Conservation (phyloP, 371 early-diverging fungal species). For the Zychaea mexicana region DNA sequence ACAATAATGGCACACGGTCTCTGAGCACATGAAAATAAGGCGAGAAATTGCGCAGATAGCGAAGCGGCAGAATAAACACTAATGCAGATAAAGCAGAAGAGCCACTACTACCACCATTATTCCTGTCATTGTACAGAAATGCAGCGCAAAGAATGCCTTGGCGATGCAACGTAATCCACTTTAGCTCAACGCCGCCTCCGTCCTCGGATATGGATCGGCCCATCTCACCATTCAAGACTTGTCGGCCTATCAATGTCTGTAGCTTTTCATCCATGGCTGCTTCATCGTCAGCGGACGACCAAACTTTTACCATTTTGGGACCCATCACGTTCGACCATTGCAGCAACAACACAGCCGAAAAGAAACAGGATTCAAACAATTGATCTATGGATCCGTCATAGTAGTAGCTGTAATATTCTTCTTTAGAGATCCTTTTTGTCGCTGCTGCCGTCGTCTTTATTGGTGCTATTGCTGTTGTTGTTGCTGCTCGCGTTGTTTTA, state of each 20-base stretch:
- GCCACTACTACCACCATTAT: not conserved
- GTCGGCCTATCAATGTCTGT: constrained; percentile 51
- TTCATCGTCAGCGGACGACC: constrained; percentile 21
- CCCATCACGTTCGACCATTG: constrained; percentile 68
- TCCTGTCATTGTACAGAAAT: constrained; percentile 41
- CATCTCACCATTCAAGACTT: constrained; percentile 65
- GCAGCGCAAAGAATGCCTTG: constrained; percentile 44
- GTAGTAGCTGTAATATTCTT: too few relatives aligned
- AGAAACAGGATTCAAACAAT: constrained; percentile 59
- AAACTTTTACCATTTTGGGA: constrained; percentile 60
- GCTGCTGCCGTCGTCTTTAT: not conserved
- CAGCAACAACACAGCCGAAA: constrained; percentile 55
- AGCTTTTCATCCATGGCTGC: constrained; percentile 28
- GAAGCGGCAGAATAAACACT: constrained; percentile 55
- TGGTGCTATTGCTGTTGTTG: not conserved
- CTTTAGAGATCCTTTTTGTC: not conserved
- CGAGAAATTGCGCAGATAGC: constrained; percentile 57
- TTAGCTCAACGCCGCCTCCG: constrained; percentile 51
- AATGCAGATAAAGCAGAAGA: constrained; percentile 36
- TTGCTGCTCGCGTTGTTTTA: not conserved
- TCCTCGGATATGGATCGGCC: constrained; percentile 37
- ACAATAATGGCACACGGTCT: constrained; percentile 52
- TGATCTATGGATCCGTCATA: constrained; percentile 7
- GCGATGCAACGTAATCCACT: constrained; percentile 58
- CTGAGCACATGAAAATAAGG: constrained; percentile 52